Evolutionary conservation across 805 yeast species (phyloP).

Genomic region (Candida takata): DNA sequence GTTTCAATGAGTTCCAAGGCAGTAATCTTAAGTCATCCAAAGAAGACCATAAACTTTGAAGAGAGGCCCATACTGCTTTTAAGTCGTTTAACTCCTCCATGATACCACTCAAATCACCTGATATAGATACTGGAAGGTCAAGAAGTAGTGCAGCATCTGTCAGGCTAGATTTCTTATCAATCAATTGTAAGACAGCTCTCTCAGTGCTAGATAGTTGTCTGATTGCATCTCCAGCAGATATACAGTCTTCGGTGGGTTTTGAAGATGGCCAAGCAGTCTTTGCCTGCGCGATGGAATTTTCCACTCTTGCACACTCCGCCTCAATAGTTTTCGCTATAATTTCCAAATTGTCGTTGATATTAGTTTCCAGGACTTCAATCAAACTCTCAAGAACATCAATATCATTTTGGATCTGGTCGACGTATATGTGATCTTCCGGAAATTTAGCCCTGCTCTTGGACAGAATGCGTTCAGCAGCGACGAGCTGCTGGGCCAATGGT

Average conservation of each 20-base stretch:
- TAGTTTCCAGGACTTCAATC: slow-evolving; percentile 26
- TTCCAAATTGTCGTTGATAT: slow-evolving; percentile 37
- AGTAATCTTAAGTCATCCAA: slow-evolving; percentile 35
- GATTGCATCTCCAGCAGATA: slow-evolving; percentile 40
- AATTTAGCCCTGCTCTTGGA: slow-evolving; percentile 39
- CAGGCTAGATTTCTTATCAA: slow-evolving; percentile 8
- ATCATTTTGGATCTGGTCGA: slow-evolving; percentile 56
- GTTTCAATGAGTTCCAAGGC: slow-evolving; percentile 44
- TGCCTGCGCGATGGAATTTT: slow-evolving; percentile 26
- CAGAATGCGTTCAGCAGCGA: slow-evolving; percentile 31
- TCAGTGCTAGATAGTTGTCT: slow-evolving; percentile 23
- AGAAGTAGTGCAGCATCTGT: slow-evolving; percentile 29
- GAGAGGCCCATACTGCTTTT: slow-evolving; percentile 55
- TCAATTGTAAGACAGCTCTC: slow-evolving; percentile 22
- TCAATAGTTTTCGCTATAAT: slow-evolving; percentile 35
- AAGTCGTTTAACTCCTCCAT: slow-evolving; percentile 49
- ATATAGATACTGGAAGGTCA: slow-evolving; percentile 25
- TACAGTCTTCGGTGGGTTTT: slow-evolving; percentile 39
- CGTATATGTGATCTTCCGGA: slow-evolving; percentile 48
- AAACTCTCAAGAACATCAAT: slow-evolving; percentile 35
- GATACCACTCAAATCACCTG: slow-evolving; percentile 26
- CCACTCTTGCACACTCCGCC: slow-evolving; percentile 32
- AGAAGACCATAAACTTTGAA: slow-evolving; percentile 43
- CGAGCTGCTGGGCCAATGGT: slow-evolving; percentile 8
- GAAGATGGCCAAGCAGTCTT: slow-evolving; percentile 39